These are phyloP conservation scores for Bremia lactucae DNA, from an alignment of 352 stramenopile species.

Conservation along the genomic window DNA sequence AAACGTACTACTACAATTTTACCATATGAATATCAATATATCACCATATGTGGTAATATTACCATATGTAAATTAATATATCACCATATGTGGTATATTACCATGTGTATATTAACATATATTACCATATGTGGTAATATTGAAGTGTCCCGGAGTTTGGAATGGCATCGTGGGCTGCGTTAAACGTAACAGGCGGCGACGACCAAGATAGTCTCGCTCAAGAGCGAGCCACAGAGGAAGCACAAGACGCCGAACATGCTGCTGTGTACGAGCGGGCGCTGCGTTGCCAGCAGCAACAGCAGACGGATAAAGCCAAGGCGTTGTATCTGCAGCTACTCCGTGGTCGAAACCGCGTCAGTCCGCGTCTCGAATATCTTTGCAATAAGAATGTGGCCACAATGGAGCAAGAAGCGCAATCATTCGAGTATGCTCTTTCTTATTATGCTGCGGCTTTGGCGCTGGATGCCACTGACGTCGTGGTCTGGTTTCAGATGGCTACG, in stretches of 20 bases:
- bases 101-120: too few relatives aligned
- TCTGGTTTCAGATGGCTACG: constrained; percentile 63
- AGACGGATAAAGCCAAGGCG: constrained; percentile 22
- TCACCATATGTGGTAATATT: too few relatives aligned
- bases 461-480: constrained; percentile 61
- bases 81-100: too few relatives aligned
- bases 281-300: constrained; percentile 45
- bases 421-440: constrained; percentile 29
- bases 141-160: too few relatives aligned
- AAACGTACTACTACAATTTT: too few relatives aligned
- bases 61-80: too few relatives aligned
- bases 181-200: constrained; percentile 38
- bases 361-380: constrained; percentile 52
- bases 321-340: constrained; percentile 33
- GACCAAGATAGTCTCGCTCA: constrained; percentile 4
- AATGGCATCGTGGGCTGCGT: constrained; percentile 56
- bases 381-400: constrained; percentile 59
- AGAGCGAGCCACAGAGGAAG: constrained; percentile 43
- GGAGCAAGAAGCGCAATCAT: constrained; percentile 31
- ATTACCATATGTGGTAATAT: too few relatives aligned
- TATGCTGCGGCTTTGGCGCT: constrained; percentile 43
- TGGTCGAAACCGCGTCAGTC: constrained; percentile 20
- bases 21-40: too few relatives aligned
- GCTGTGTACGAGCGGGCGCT: constrained; percentile 55
- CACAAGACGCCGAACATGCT: constrained; percentile 53